Percentiles rank a stretch among this genome's conserved stretches.
phyloP scores from a whole-genome alignment of 345 rosid genomes.

The Sonneratia alba region DNA sequence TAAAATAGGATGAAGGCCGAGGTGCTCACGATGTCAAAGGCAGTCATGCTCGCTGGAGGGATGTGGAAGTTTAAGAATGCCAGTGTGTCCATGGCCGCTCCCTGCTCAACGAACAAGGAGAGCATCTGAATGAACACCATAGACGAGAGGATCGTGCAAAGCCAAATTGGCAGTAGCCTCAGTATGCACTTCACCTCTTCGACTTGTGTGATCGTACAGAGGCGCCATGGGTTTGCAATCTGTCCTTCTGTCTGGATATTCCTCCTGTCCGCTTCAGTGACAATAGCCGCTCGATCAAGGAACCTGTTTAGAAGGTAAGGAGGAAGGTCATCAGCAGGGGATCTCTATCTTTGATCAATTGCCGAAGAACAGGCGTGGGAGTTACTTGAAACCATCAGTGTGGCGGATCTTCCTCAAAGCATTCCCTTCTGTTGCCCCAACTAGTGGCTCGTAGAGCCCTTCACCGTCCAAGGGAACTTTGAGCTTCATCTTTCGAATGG shows the following conservation, averaged over 20 bases:
- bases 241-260: not conserved
- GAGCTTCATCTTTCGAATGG: slow-evolving; percentile 6
- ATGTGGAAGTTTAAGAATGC: slow-evolving; percentile 14
- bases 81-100: slow-evolving; percentile 29
- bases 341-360: not conserved
- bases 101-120: slow-evolving; percentile 32
- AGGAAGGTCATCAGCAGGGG: not conserved
- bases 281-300: slow-evolving; percentile 31
- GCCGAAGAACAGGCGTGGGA: not conserved
- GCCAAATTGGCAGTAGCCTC: slow-evolving; percentile 29
- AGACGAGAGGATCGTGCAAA: slow-evolving; percentile 23
- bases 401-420: slow-evolving; percentile 8
- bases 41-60: slow-evolving; percentile 37
- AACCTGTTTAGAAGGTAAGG: slow-evolving; percentile 11
- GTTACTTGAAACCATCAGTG: slow-evolving; percentile 3
- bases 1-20: slow-evolving; percentile 22
- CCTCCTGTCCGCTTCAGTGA: slow-evolving; percentile 8
- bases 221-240: slow-evolving; percentile 23
- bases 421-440: not conserved
- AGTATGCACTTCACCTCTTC: slow-evolving; percentile 36
- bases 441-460: not conserved
- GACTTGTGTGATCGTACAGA: slow-evolving; percentile 34
- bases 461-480: not conserved
- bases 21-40: slow-evolving; percentile 24
- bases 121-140: slow-evolving; percentile 23